Conservation (phyloP, 192 early-diverging fungal species). For the Entophlyctis luteolus region DNA sequence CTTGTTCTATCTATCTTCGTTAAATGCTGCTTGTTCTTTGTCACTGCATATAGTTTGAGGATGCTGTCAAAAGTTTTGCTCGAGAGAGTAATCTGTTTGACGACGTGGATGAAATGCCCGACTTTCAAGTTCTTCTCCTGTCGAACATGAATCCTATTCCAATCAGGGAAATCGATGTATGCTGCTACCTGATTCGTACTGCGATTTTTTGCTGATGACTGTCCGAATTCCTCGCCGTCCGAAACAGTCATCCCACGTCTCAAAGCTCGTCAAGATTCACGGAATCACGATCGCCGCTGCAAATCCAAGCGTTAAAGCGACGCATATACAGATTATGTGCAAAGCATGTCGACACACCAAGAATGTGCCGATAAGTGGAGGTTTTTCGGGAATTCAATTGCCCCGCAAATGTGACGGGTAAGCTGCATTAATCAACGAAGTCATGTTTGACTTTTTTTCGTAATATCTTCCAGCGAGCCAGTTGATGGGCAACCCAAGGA, state of each 20-base stretch:
- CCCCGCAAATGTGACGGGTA: conserved; percentile 87
- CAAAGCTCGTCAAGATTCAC: conserved; percentile 88
- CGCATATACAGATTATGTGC: conserved; percentile 84
- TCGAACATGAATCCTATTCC: conserved; percentile 83
- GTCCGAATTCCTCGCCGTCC: conserved; percentile 1
- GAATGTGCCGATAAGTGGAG: conserved; percentile 73
- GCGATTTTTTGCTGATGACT: too few species aligned
- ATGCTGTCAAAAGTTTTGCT: conserved; percentile 73
- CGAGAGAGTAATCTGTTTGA: conserved; percentile 54
- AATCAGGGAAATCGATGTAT: conserved; percentile 85
- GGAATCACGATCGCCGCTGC: conserved; percentile 95
- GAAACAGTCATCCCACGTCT: conserved; percentile 70
- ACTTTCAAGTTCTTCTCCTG: conserved; percentile 84
- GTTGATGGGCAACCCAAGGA: conserved; percentile 35
- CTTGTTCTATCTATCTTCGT: background rate
- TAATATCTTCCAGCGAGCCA: conserved; percentile 34
- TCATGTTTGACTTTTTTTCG: background rate
- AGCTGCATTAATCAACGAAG: background rate
- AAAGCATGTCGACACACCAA: conserved; percentile 79
- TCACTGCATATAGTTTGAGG: conserved; percentile 73
- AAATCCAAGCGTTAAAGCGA: conserved; percentile 83
- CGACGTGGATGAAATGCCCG: conserved; percentile 56
- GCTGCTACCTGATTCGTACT: conserved; percentile 8
- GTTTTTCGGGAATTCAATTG: conserved; percentile 78
- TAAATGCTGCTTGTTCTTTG: background rate